Base-by-base conservation (phyloP, 345 rosid genomes). In the Arabidopsis thaliana region DNA sequence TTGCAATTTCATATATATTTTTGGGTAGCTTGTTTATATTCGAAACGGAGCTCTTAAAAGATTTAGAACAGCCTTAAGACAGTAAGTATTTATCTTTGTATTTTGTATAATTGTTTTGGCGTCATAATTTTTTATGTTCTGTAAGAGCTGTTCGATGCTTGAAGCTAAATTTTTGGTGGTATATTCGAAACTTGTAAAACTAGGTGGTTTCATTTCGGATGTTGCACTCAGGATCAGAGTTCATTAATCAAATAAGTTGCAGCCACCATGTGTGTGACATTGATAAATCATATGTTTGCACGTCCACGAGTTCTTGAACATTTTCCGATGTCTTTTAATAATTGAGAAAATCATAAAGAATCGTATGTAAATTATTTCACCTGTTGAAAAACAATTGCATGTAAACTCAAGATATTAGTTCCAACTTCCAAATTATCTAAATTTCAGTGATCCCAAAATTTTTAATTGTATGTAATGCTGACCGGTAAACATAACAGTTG, bases 1-100 rank as follows among this genome's bases (percentile, higher is more conserved):
- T 30, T 14, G 8, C 60, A 32, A 14, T 9, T 28, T 28, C 32
- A 28, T 28, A 28, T 4, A 34, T 55, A 59, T 28, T 28, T 3
- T 28, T 49, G n/a, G 49, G 48, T 44, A 22, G 22, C 23, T 69
- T 44, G 14, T 55, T 44, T 57, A 25, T 16, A 4, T 44, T 44
- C 30, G 23, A 57, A 45, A 48, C 13, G 22, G 14, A 68, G 52
- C 20, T 68, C 62, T 37, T 49, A 8, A 48, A 24, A 59, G 4
- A 45, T 13, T 34, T 36, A 36, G 13, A 46, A 45, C n/a, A 11
- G 65, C 33, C 56, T 44, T 58, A 25, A 70, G 55, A 25, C 58
- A 8, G 5, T 50, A 23, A 23, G 16, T 24, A 13, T 40, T 6
- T 45, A 6, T 8, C 6, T 45, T n/a, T 44, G 16, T 46, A 16